Evolutionary conservation across 192 early-diverging fungal species (phyloP).

Genomic region (Cladochytrium replicatum): DNA sequence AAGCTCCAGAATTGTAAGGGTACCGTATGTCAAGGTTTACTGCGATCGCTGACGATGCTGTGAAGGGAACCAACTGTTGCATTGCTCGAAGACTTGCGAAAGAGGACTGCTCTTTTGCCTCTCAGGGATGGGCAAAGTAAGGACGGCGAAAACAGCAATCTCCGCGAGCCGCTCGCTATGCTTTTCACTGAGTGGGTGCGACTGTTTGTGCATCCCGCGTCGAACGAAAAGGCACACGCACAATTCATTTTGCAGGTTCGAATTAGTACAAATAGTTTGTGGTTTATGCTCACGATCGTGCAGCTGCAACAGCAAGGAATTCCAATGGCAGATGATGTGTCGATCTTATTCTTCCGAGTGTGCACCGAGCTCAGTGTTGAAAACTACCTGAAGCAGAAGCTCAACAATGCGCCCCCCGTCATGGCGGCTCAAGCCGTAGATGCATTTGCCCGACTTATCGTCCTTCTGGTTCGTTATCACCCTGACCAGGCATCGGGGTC

Average conservation of each 20-base stretch:
- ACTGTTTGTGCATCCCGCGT: slow-evolving; percentile 56
- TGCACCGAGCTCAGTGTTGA: slow-evolving; percentile 80
- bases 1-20: slow-evolving; percentile 38
- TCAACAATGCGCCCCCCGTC: slow-evolving; percentile 29
- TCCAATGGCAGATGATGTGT: slow-evolving; percentile 62
- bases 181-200: slow-evolving; percentile 80
- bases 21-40: background rate
- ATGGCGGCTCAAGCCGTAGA: slow-evolving; percentile 75
- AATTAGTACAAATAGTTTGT: slow-evolving; percentile 1
- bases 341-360: slow-evolving; percentile 82
- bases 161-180: slow-evolving; percentile 51
- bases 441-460: slow-evolving; percentile 82
- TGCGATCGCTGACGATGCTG: slow-evolving; percentile 4
- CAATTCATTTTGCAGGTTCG: slow-evolving; percentile 49
- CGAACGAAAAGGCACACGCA: slow-evolving; percentile 58
- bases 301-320: slow-evolving; percentile 70
- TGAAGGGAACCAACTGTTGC: slow-evolving; percentile 23
- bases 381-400: slow-evolving; percentile 54
- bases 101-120: slow-evolving; percentile 19
- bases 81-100: slow-evolving; percentile 47
- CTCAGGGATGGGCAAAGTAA: slow-evolving; percentile 28
- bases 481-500: slow-evolving; percentile 42
- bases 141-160: slow-evolving; percentile 35
- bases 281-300: slow-evolving; percentile 24
- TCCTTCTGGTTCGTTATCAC: slow-evolving; percentile 69